Evolutionary conservation across 2,329 filamentous ascomycete genomes (phyloP).

Genomic region (Claviceps paspali): DNA sequence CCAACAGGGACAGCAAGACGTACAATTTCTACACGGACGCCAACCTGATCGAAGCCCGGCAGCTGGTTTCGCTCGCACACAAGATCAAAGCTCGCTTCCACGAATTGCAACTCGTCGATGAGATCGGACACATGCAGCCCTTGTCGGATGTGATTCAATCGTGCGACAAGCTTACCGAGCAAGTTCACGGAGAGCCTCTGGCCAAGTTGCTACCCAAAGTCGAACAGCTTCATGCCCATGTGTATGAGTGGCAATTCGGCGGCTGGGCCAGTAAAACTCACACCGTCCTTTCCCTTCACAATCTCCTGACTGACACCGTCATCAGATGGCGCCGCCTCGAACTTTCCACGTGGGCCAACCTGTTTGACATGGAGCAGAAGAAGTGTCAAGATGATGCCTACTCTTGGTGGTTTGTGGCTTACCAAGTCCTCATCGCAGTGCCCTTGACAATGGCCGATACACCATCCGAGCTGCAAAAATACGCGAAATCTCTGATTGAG

Average conservation of each 20-base stretch:
- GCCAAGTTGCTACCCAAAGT: conserved; percentile 74
- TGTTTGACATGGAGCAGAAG: conserved; percentile 71
- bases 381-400: conserved; percentile 65
- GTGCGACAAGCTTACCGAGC: conserved; percentile 59
- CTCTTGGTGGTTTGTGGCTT: conserved; percentile 94
- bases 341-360: conserved; percentile 75
- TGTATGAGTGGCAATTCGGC: conserved; percentile 85
- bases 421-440: conserved; percentile 70
- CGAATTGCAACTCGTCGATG: conserved; percentile 50
- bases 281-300: conserved; percentile 54
- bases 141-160: conserved; percentile 62
- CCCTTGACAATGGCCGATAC: conserved; percentile 51
- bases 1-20: conserved; percentile 12
- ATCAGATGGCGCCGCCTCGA: conserved; percentile 86
- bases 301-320: conserved; percentile 64
- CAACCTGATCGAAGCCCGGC: conserved; percentile 62
- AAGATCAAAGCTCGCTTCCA: conserved; percentile 58
- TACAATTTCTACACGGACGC: conserved; percentile 87
- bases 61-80: conserved; percentile 53
- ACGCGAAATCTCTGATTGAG: conserved; percentile 54
- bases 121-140: conserved; percentile 57
- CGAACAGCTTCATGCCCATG: conserved; percentile 70
- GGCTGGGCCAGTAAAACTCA: conserved; percentile 73
- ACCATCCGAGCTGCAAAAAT: conserved; percentile 41
- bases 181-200: conserved; percentile 68